Percentiles rank a stretch among this genome's conserved stretches.
Conservation (phyloP, 202 grass and related monocot genomes). For the Zoysia matrella region DNA sequence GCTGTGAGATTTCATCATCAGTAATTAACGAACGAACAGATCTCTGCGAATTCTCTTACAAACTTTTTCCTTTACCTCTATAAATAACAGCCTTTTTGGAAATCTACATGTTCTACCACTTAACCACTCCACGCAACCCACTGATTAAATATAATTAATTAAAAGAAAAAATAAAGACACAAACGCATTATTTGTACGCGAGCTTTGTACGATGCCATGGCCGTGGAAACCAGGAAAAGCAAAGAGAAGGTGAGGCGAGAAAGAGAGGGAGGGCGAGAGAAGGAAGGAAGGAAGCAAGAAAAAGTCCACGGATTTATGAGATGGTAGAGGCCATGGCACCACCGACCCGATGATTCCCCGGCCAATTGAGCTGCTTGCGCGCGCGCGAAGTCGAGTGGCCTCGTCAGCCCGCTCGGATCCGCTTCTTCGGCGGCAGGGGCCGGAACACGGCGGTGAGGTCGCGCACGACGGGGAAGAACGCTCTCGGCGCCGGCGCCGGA, state of each 20-base stretch:
- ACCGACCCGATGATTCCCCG: not conserved
- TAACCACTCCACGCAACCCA: constrained; percentile 20
- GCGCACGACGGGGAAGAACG: constrained; percentile 53
- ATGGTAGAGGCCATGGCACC: not conserved
- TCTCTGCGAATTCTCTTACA: constrained; percentile 52
- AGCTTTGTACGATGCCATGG: constrained; percentile 41
- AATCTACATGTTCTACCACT: constrained; percentile 49
- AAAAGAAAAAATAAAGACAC: constrained; percentile 18
- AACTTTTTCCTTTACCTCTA: constrained; percentile 26
- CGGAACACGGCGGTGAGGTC: constrained; percentile 59
- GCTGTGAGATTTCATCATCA: constrained; percentile 20
- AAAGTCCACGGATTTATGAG: constrained; percentile 40
- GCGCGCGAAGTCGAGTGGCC: not conserved
- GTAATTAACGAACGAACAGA: constrained; percentile 26
- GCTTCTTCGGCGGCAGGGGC: constrained; percentile 58
- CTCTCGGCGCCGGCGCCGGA: not conserved
- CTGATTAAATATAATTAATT: constrained; percentile 4
- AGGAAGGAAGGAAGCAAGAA: not conserved
- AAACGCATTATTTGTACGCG: constrained; percentile 54
- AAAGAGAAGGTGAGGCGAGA: not conserved
- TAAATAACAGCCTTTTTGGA: constrained; percentile 38
- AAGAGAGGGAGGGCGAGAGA: not conserved
- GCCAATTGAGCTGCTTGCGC: not conserved
- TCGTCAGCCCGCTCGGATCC: constrained; percentile 53
- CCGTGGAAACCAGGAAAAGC: constrained; percentile 34